Percentiles rank a stretch among this genome's conserved stretches.
Evolutionary conservation across 2,329 filamentous ascomycete genomes (phyloP).

Genomic region (Cercospora canescens): DNA sequence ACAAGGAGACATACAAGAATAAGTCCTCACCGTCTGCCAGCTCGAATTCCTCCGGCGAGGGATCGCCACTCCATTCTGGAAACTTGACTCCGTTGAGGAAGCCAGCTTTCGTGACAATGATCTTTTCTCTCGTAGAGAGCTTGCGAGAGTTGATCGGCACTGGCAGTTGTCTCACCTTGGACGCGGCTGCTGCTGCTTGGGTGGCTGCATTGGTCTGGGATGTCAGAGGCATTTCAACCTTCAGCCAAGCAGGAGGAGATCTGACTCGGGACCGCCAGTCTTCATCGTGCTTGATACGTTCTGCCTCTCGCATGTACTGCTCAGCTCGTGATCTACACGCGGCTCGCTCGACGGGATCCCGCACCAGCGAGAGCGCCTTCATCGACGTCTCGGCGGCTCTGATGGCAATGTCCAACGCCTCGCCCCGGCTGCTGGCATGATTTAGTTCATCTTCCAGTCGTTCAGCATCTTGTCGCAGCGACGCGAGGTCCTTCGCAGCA

Average conservation of each 20-base stretch:
- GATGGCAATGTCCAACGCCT: slow-evolving; percentile 75
- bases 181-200: slow-evolving; percentile 5
- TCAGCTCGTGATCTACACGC: slow-evolving; percentile 68
- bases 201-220: background rate
- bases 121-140: slow-evolving; percentile 69
- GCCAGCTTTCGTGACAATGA: slow-evolving; percentile 74
- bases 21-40: slow-evolving; percentile 48
- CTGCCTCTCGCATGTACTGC: slow-evolving; percentile 69
- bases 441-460: slow-evolving; percentile 23
- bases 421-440: slow-evolving; percentile 39
- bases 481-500: slow-evolving; percentile 14
- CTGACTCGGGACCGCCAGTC: slow-evolving; percentile 26
- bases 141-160: slow-evolving; percentile 61
- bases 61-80: slow-evolving; percentile 75
- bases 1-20: slow-evolving; percentile 61
- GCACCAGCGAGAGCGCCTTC: slow-evolving; percentile 66
- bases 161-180: slow-evolving; percentile 38
- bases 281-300: slow-evolving; percentile 66
- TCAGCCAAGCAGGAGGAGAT: background rate
- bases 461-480: slow-evolving; percentile 26
- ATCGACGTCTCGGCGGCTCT: slow-evolving; percentile 79
- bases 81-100: slow-evolving; percentile 81
- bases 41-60: slow-evolving; percentile 63
- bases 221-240: slow-evolving; percentile 5
- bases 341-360: slow-evolving; percentile 62